Evolutionary conservation across 2,329 filamentous ascomycete species (phyloP).

Genomic region (Aureobasidium vineae): DNA sequence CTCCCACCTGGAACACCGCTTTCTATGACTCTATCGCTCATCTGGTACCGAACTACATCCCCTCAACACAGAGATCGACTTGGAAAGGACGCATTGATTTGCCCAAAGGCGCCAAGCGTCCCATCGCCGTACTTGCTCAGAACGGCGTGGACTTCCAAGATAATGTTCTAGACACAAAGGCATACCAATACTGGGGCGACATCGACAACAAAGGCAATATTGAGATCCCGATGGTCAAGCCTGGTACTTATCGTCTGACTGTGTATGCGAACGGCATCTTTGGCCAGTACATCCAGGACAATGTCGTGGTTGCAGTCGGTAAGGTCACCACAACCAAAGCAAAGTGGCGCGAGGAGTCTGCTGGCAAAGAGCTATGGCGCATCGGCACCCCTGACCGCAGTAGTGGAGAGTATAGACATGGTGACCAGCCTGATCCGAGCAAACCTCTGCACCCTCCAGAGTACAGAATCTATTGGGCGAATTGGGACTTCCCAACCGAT

Average conservation of each 20-base stretch:
- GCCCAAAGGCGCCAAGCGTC: conserved; percentile 51
- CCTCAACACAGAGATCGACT: conserved; percentile 52
- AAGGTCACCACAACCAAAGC: conserved; percentile 43
- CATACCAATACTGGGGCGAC: conserved; percentile 63
- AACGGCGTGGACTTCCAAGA: conserved; percentile 58
- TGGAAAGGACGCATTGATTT: conserved; percentile 54
- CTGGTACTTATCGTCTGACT: conserved; percentile 61
- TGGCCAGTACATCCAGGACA: conserved; percentile 58
- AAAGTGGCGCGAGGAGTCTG: conserved; percentile 55
- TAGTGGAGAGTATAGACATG: conserved; percentile 60
- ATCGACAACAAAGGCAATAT: conserved; percentile 51
- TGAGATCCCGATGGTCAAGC: conserved; percentile 55
- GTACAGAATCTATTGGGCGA: conserved; percentile 61
- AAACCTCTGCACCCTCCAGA: conserved; percentile 56
- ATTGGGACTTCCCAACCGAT: conserved; percentile 59
- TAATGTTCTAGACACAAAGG: conserved; percentile 54
- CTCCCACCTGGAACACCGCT: conserved; percentile 55
- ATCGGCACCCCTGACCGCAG: conserved; percentile 63
- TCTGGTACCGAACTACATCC: conserved; percentile 59
- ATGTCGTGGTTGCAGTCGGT: conserved; percentile 47
- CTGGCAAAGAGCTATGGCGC: conserved; percentile 60
- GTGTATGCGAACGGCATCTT: conserved; percentile 63
- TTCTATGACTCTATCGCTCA: conserved; percentile 65
- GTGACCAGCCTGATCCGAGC: conserved; percentile 50
- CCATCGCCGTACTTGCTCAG: conserved; percentile 57